Evolutionary conservation across 495 filamentous ascomycete genomes (phyloP), one percentile per base, ranked within the genome.

Genomic region (Bryoglossum gracile): DNA sequence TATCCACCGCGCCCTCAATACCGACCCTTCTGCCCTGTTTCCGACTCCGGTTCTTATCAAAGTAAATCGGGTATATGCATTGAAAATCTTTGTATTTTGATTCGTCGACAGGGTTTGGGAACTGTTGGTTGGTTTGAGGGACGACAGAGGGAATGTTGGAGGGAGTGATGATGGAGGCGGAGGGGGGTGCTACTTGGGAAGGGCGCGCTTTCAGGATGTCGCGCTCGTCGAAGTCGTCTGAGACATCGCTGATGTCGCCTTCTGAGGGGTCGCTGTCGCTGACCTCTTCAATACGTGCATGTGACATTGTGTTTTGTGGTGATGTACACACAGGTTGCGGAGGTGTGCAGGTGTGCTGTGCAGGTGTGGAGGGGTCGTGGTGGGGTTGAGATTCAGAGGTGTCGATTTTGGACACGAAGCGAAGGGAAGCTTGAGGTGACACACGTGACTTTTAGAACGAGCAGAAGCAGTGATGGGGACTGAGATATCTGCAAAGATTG

Each of bases 51-150:
- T 69, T 70, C 47, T 70, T 72, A 68, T 96, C 91, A 65, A 97
- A 98, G 72, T 98, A 97, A 47, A 96, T 53, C 58, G 92, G 91
- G 71, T 97, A 98, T 18, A 98, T 75, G 67, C 87, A 94, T 66
- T 91, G 85, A 69, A 74, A 94, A 62, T 79, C 63, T 55, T 83
- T 84, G 68, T 83, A 90, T 55, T 80, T 70, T 36, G 73, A 62
- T 43, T 75, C 68, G 57, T 81, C 71, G 48, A 59, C 64, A 36
- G 64, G 52, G 14, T 46, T 24, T 56, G 70, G 56, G 66, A 72
- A 66, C 30, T 61, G 55, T 10, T 38, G 19, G n/a, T 22, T 6
- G 41, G 35, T 25, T 35, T 25, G 24, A 19, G 36, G 23, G 16
- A 24, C 25, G 24, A 65, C 54, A 66, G 68, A 32, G 57, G 59